Evolutionary conservation across 2,329 filamentous ascomycete genomes (phyloP).

Genomic region (Cladobotryum protrusum): DNA sequence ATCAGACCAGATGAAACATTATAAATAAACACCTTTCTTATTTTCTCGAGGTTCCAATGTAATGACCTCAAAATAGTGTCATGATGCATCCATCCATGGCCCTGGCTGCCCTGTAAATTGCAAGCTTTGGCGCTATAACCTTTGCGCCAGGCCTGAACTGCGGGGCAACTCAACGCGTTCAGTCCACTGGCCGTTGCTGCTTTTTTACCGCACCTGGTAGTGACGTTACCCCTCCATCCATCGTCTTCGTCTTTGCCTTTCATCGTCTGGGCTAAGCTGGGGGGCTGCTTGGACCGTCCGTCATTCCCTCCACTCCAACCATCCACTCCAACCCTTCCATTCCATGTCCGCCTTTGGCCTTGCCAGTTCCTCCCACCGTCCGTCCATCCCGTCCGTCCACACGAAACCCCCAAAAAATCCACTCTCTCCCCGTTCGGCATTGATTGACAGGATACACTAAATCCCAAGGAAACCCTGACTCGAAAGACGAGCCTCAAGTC

Average conservation of each 20-base stretch:
- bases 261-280: too few species aligned
- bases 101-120: not conserved
- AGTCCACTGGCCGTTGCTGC: not conserved
- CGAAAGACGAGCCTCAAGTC: too few species aligned
- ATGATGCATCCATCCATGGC: not conserved
- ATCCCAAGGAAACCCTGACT: not conserved
- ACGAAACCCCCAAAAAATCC: not conserved
- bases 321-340: slow-evolving; percentile 1
- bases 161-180: too few species aligned
- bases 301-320: slow-evolving; percentile 6
- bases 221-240: slow-evolving; percentile 14
- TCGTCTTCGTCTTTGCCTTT: not conserved
- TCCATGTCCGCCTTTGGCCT: too few species aligned
- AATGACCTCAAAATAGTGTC: not conserved
- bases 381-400: not conserved
- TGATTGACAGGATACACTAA: slow-evolving; percentile 7
- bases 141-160: too few species aligned
- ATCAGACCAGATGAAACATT: too few species aligned
- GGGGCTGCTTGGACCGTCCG: not conserved
- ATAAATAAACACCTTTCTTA: too few species aligned
- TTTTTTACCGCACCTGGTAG: slow-evolving; percentile 9
- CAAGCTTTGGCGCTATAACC: too few species aligned
- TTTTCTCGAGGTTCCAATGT: not conserved
- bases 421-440: slow-evolving; percentile 10
- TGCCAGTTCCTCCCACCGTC: too few species aligned